A percentile compares a stretch with the other conserved stretches of the same genome.
phyloP scores from a whole-genome alignment of 257 asterid species.

The Lavandula angustifolia region DNA sequence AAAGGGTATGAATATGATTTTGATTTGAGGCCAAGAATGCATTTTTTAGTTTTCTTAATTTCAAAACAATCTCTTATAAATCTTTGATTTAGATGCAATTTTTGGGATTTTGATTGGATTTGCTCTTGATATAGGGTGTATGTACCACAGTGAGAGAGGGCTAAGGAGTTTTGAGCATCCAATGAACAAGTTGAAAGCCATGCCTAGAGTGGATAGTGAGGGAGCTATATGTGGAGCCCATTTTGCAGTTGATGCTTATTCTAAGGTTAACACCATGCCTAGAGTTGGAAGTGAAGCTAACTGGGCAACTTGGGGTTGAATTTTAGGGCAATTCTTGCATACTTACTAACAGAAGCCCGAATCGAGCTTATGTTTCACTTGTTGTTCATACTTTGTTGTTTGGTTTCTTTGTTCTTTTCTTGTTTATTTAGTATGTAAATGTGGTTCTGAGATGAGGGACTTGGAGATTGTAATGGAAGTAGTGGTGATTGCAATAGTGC shows the following conservation, averaged over 20 bases:
- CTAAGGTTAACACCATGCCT: conserved; percentile 76
- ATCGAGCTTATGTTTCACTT: no score
- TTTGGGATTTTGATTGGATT: not conserved
- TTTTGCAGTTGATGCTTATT: conserved; percentile 79
- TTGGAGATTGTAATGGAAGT: conserved; percentile 18
- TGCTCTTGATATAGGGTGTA: conserved; percentile 77
- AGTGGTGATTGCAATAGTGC: not conserved
- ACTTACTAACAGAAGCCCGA: not conserved
- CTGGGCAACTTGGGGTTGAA: conserved; percentile 71
- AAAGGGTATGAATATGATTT: not conserved
- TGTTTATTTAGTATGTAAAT: conserved; percentile 18
- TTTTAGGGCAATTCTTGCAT: not conserved
- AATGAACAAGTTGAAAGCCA: conserved; percentile 77
- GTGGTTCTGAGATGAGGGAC: not conserved
- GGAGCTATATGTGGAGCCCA: conserved; percentile 86
- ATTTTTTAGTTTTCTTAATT: not conserved
- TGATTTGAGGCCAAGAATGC: not conserved
- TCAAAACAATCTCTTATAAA: no score
- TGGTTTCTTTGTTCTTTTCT: not conserved
- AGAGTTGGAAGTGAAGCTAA: conserved; percentile 92
- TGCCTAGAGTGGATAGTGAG: conserved; percentile 95
- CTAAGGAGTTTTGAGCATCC: conserved; percentile 92
- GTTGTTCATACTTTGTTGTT: not conserved
- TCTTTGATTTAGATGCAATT: no score
- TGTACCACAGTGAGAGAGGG: conserved; percentile 89